Conservation (phyloP, 176 grass and related monocot species). For the Aegilops tauschii region DNA sequence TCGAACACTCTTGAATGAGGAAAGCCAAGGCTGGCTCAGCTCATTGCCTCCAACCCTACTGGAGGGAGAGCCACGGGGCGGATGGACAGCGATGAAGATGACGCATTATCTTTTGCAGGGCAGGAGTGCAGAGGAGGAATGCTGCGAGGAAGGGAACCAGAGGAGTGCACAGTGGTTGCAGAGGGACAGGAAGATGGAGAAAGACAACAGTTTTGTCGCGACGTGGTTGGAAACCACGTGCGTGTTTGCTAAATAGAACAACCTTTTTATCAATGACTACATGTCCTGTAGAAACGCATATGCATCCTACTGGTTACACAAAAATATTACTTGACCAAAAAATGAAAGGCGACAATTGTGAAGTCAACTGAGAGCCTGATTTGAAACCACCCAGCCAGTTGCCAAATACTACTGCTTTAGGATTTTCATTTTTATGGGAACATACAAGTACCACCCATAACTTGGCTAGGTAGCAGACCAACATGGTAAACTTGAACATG, state of each 20-base stretch:
- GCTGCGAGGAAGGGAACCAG: background rate
- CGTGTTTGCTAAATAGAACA: background rate
- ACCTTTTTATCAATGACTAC: background rate
- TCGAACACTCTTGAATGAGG: too few relatives aligned
- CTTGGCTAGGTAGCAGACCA: background rate
- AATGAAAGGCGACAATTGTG: background rate
- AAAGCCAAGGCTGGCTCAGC: too few relatives aligned
- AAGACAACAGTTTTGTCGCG: background rate
- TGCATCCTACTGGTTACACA: background rate
- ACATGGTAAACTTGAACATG: conserved; percentile 2
- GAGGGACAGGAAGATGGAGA: background rate
- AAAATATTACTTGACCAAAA: background rate
- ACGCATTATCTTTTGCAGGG: too few relatives aligned
- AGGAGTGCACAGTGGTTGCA: background rate
- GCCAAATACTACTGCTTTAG: too few relatives aligned
- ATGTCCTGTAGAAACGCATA: background rate
- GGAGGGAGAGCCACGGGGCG: too few relatives aligned
- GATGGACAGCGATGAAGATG: too few relatives aligned
- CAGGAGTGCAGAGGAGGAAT: too few relatives aligned
- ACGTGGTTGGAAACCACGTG: background rate
- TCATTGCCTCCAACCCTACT: too few relatives aligned
- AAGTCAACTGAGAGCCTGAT: background rate
- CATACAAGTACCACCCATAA: too few relatives aligned
- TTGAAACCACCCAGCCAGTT: background rate
- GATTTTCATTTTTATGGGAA: too few relatives aligned